phyloP scores from a whole-genome alignment of 2,329 filamentous ascomycete species.

The Tolypocladium ovalisporum region DNA sequence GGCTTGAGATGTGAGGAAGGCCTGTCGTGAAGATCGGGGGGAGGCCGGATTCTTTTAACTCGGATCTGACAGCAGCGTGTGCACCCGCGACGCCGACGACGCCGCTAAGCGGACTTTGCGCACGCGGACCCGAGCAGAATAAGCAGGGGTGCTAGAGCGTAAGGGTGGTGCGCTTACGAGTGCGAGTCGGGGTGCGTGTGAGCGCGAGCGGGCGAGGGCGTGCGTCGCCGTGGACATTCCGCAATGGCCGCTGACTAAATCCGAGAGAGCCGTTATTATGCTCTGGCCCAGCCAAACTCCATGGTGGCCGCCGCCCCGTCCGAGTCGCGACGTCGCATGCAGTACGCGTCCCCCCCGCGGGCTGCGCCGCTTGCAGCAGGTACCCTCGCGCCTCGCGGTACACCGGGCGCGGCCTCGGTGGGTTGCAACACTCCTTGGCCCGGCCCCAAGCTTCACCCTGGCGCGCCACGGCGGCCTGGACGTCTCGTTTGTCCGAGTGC shows the following conservation, averaged over 20 bases:
- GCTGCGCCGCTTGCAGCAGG: background rate
- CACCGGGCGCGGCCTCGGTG: background rate
- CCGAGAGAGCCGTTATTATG: constrained; percentile 1
- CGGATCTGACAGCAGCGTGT: background rate
- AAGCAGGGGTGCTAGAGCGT: background rate
- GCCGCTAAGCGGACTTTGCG: constrained; percentile 20
- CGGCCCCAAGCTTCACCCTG: background rate
- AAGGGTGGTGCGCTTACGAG: background rate
- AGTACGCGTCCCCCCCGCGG: constrained; percentile 2
- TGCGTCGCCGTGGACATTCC: constrained; percentile 3
- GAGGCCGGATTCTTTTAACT: constrained; percentile 14
- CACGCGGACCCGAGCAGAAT: constrained; percentile 18
- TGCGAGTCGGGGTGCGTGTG: background rate
- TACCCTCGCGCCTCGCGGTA: constrained; percentile 4
- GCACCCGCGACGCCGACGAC: constrained; percentile 6
- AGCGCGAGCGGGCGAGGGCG: background rate
- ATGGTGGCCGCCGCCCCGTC: no score
- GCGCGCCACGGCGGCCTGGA: no score
- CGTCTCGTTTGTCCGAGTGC: background rate
- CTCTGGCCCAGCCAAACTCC: background rate
- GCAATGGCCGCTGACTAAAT: constrained; percentile 10
- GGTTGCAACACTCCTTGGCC: background rate
- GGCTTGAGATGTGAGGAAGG: background rate
- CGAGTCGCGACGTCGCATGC: constrained; percentile 4
- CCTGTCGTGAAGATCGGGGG: constrained; percentile 1